These are phyloP conservation scores for Gnetum montanum DNA, from an alignment of 75 land plant genomes.

Conservation along the genomic window DNA sequence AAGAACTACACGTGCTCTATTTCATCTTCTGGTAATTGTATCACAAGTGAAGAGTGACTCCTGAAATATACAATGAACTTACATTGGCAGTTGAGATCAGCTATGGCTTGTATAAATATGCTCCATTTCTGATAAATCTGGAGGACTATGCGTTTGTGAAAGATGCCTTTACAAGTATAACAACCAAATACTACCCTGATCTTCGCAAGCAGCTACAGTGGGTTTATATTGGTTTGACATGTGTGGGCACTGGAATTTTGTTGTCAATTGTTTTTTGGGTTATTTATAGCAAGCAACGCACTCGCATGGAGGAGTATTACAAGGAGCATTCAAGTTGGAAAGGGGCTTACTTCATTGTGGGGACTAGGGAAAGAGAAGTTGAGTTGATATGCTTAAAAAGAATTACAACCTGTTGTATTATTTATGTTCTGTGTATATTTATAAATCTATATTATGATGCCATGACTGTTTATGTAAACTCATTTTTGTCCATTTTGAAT, in stretches of 20 bases:
- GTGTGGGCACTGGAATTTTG: constrained; percentile 59
- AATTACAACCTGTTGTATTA: no score
- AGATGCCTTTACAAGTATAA: constrained; percentile 47
- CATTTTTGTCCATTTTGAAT: no score
- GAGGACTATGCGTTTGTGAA: constrained; percentile 72
- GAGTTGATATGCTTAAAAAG: no score
- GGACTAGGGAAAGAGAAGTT: no score
- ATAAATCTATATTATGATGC: no score
- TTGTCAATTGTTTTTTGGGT: constrained; percentile 75
- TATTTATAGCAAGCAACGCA: constrained; percentile 51
- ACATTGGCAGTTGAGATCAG: constrained; percentile 48
- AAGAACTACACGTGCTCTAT: constrained; percentile 43
- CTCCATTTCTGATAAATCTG: constrained; percentile 59
- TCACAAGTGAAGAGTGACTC: constrained; percentile 43
- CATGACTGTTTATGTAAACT: no score
- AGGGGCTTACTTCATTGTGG: no score
- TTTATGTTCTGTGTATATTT: no score
- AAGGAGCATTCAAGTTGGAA: no score
- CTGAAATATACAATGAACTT: constrained; percentile 42
- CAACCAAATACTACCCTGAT: constrained; percentile 37
- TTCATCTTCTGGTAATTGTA: constrained; percentile 32
- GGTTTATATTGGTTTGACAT: constrained; percentile 55
- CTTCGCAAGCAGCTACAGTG: constrained; percentile 39
- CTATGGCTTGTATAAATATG: constrained; percentile 53
- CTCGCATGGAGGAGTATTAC: constrained; percentile 45